Conservation (phyloP, 441 rosid species). For the Jatropha multifida region DNA sequence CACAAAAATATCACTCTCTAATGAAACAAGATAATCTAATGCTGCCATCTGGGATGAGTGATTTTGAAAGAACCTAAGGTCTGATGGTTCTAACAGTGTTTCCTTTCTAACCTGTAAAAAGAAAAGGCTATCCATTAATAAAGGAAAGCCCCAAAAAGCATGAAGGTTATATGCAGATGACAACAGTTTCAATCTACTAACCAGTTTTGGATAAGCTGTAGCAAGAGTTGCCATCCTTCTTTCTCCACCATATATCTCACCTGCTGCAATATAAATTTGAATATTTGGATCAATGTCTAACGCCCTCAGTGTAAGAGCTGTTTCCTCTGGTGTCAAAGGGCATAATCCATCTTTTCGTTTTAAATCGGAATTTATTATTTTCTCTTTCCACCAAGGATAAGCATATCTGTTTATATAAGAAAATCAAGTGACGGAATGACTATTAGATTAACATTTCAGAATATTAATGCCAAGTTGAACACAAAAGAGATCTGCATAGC, state of each 20-base stretch:
- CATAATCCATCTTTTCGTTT: slow-evolving; percentile 92
- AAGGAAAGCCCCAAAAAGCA: slow-evolving; percentile 3
- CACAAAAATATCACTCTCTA: slow-evolving; percentile 89
- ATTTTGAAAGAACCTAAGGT: slow-evolving; percentile 77
- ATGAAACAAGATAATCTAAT: slow-evolving; percentile 80
- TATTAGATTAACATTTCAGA: slow-evolving; percentile 2
- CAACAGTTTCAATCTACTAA: slow-evolving; percentile 34
- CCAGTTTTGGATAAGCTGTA: slow-evolving; percentile 71
- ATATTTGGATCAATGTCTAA: slow-evolving; percentile 70
- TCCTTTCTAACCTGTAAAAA: slow-evolving; percentile 85
- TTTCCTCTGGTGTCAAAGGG: slow-evolving; percentile 95
- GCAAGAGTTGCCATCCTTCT: slow-evolving; percentile 75
- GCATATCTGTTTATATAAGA: slow-evolving; percentile 60
- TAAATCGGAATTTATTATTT: slow-evolving; percentile 76
- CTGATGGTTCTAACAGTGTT: slow-evolving; percentile 69
- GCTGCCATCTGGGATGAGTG: slow-evolving; percentile 99
- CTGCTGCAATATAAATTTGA: slow-evolving; percentile 89
- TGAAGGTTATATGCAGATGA: not conserved
- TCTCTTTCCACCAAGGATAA: slow-evolving; percentile 98
- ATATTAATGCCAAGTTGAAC: slow-evolving; percentile 8
- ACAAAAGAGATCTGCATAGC: not conserved
- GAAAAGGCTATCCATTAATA: slow-evolving; percentile 12
- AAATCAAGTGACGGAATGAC: slow-evolving; percentile 2
- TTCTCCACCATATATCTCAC: slow-evolving; percentile 86
- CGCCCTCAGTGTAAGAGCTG: slow-evolving; percentile 76